Evolutionary conservation across 805 yeast species (phyloP).

Genomic region (Nakazawaea wickerhamii): DNA sequence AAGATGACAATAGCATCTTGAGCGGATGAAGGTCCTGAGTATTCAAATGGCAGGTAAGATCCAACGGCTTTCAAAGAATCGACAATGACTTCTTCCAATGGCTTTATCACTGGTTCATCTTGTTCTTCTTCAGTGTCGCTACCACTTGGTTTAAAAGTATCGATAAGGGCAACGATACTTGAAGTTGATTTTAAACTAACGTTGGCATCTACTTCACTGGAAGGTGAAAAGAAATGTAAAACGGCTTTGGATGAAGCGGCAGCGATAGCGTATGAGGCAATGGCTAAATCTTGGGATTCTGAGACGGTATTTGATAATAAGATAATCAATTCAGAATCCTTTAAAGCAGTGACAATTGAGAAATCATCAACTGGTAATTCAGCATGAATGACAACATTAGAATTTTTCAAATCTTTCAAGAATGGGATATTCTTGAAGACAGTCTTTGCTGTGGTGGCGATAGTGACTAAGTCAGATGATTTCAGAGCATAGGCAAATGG

Average conservation of each 20-base stretch:
- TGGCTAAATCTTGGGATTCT: conserved; percentile 50
- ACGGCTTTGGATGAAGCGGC: conserved; percentile 47
- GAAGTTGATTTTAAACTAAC: background rate
- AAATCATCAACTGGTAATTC: conserved; percentile 57
- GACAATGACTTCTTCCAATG: conserved; percentile 25
- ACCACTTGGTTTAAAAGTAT: conserved; percentile 14
- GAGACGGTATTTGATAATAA: conserved; percentile 59
- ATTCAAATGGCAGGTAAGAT: conserved; percentile 35
- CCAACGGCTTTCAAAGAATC: conserved; percentile 27
- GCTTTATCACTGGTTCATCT: conserved; percentile 14
- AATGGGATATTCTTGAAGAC: conserved; percentile 58
- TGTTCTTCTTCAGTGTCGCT: conserved; percentile 13
- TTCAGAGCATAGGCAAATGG: conserved; percentile 34
- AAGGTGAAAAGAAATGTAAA: conserved; percentile 59
- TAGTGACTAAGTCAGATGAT: conserved; percentile 36
- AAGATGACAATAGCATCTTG: conserved; percentile 53
- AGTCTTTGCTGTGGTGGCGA: conserved; percentile 48
- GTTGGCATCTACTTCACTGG: conserved; percentile 14
- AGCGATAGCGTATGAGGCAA: conserved; percentile 56
- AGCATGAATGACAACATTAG: conserved; percentile 55
- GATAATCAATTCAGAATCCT: conserved; percentile 61
- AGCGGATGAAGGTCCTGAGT: conserved; percentile 35
- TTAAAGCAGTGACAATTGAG: conserved; percentile 62
- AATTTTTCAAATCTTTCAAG: conserved; percentile 35
- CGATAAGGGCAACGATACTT: conserved; percentile 10